Base-by-base conservation (phyloP, 345 rosid species). In the Brassica cretica region DNA sequence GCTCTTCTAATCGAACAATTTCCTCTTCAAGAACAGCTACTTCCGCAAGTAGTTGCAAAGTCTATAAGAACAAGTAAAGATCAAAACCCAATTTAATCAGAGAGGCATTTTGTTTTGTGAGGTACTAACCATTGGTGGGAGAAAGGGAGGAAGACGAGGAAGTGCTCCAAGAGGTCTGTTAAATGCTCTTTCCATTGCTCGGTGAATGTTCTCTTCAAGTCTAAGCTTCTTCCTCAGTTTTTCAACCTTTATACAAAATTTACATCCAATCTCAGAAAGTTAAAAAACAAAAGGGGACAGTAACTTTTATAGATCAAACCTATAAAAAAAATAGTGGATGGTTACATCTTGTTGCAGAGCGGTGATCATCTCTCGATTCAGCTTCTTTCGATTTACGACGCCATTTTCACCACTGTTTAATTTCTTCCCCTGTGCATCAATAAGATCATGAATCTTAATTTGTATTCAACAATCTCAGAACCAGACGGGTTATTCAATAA, bases 11-110 rank as follows among this genome's bases (percentile, higher is more conserved):
- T 78, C 97, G 85, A 37, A 84, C 90, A 70, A 89, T 82, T 75
- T 94, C 98, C 84, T 94, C 98, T 78, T 94, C 98, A 76, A 92
- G 35, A 41, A 94, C 96, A 56, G 98, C 98, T 51, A 94, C 98
- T 84, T 94, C 98, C 7, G 98, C 98, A 21, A 94, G 88, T 73
- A 94, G 91, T 87, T 91, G 91, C 76, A 89, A 81, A 5, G 89
- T 87, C 98, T 94, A 80, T 84, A 81, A 72, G 65, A 81, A 39
- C 1, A 49, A 18, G n/a, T 30, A 30, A 8, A 37, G 16, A 73
- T 14, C 62, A 75, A 30, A 30, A 5, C 37, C 25, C 18, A 44
- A 51, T 35, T 15, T 25, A 2, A 4, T 21, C 33, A 0, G 14
- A 53, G 35, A 35, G 64, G 19, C 27, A 6, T 15, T 25, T 29